Conservation (phyloP, 176 grass and related monocot genomes). For the Oryza glumipatula region DNA sequence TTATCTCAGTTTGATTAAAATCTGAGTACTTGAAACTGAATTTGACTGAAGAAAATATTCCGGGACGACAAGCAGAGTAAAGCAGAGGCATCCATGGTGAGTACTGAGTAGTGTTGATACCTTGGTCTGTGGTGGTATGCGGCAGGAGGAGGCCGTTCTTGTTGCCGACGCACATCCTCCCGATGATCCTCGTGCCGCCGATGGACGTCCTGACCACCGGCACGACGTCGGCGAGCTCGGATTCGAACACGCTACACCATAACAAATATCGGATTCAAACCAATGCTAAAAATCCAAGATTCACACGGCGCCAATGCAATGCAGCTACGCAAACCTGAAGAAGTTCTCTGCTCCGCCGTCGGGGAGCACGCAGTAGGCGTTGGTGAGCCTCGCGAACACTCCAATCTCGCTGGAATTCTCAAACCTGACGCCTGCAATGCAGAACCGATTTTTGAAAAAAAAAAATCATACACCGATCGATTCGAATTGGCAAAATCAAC, state of each 20-base stretch:
- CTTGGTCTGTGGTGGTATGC: conserved; percentile 87
- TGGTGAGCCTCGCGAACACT: conserved; percentile 90
- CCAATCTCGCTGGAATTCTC: conserved; percentile 86
- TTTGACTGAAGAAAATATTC: not conserved
- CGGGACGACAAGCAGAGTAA: no score
- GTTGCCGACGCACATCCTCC: conserved; percentile 82
- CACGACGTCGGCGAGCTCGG: conserved; percentile 63
- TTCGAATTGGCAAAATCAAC: no score
- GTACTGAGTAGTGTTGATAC: conserved; percentile 16
- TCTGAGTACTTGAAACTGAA: no score
- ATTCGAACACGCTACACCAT: conserved; percentile 63
- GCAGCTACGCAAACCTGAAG: conserved; percentile 50
- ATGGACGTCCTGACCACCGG: conserved; percentile 79
- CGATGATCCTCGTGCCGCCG: conserved; percentile 72
- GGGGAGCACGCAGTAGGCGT: conserved; percentile 82
- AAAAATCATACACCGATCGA: no score
- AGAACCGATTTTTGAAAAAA: not conserved
- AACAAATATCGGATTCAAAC: no score
- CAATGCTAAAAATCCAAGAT: no score
- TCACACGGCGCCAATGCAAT: no score
- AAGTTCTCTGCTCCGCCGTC: conserved; percentile 62
- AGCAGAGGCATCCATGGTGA: no score
- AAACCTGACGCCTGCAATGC: conserved; percentile 61
- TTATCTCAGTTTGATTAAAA: no score
- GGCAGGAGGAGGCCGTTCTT: conserved; percentile 86